phyloP scores from a whole-genome alignment of 2,329 filamentous ascomycete species.

The Tolypocladium amazonense region DNA sequence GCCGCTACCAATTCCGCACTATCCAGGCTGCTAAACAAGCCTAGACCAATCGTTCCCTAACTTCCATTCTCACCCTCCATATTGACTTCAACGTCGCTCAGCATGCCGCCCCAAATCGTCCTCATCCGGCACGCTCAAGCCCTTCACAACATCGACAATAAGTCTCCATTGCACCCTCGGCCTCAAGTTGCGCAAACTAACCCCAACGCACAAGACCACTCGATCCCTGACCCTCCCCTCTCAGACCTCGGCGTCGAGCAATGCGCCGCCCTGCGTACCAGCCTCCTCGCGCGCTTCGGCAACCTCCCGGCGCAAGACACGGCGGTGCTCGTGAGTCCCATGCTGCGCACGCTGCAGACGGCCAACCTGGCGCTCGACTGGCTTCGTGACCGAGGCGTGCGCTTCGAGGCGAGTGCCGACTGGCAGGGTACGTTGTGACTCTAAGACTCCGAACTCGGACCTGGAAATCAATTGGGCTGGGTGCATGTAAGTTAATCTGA shows the following conservation, averaged over 20 bases:
- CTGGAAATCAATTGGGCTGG: background rate
- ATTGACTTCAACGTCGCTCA: background rate
- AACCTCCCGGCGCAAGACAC: conserved; percentile 20
- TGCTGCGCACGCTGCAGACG: conserved; percentile 56
- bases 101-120: conserved; percentile 53
- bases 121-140: conserved; percentile 82
- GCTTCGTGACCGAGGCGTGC: conserved; percentile 43
- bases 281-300: conserved; percentile 27
- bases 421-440: conserved; percentile 46
- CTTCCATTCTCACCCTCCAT: background rate
- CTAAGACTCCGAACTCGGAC: background rate
- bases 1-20: no score
- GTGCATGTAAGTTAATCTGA: background rate
- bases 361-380: conserved; percentile 46
- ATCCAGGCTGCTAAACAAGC: background rate
- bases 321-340: conserved; percentile 52
- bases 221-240: conserved; percentile 38
- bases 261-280: conserved; percentile 31
- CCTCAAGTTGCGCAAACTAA: conserved; percentile 1
- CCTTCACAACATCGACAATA: conserved; percentile 42
- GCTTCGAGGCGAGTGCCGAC: conserved; percentile 44
- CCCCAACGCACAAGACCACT: conserved; percentile 29
- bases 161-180: conserved; percentile 17
- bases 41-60: background rate
- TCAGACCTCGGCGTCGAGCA: conserved; percentile 38